Conservation (phyloP, 2,329 filamentous ascomycete species). For the Neonectria neomacrospora region DNA sequence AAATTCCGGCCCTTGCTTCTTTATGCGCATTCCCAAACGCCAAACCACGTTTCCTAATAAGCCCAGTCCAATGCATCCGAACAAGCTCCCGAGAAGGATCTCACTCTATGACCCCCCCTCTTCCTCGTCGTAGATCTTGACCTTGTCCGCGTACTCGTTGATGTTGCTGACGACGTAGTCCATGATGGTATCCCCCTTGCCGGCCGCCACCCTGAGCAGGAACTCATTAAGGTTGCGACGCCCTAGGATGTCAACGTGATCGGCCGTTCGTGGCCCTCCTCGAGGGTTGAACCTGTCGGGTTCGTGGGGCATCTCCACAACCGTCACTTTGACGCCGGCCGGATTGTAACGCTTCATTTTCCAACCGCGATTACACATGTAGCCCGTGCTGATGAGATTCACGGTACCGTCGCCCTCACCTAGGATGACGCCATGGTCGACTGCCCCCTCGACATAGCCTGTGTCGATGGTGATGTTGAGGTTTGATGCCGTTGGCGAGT, state of each 20-base stretch:
- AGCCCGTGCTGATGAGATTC: slow-evolving; percentile 88
- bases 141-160: slow-evolving; percentile 80
- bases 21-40: slow-evolving; percentile 39
- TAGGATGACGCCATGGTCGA: slow-evolving; percentile 92
- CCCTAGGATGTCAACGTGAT: slow-evolving; percentile 97
- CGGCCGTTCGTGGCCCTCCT: slow-evolving; percentile 76
- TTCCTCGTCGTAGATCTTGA: slow-evolving; percentile 81
- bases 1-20: slow-evolving; percentile 26
- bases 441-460: slow-evolving; percentile 65
- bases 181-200: slow-evolving; percentile 81
- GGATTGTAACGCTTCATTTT: slow-evolving; percentile 94
- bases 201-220: slow-evolving; percentile 86
- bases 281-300: slow-evolving; percentile 91
- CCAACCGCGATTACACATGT: slow-evolving; percentile 98
- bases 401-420: slow-evolving; percentile 97
- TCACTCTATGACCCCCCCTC: slow-evolving; percentile 34
- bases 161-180: slow-evolving; percentile 86
- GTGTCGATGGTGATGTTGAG: slow-evolving; percentile 82
- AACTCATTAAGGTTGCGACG: slow-evolving; percentile 90
- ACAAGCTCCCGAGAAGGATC: slow-evolving; percentile 18
- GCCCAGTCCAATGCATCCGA: slow-evolving; percentile 17
- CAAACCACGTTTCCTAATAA: slow-evolving; percentile 29
- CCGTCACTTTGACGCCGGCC: slow-evolving; percentile 80
- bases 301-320: slow-evolving; percentile 96
- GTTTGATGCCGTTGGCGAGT: slow-evolving; percentile 71